Evolutionary conservation across 495 filamentous ascomycete species (phyloP), one percentile per base, ranked within the genome.

Genomic region (Aspergillus affinis): DNA sequence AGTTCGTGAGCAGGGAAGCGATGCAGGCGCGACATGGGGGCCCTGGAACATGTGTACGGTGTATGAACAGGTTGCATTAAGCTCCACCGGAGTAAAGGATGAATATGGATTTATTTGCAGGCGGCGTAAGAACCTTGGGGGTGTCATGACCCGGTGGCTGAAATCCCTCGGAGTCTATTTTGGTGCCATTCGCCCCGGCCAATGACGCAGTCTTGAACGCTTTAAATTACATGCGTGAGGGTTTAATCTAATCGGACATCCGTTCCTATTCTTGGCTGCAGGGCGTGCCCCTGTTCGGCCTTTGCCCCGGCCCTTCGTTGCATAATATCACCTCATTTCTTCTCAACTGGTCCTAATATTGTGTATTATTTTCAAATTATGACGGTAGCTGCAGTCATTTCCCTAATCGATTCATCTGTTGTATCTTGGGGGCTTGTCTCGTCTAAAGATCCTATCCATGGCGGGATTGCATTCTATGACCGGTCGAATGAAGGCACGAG

Each of bases 41-140:
- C 23, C 12, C 36, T 15, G 36, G 10, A 1, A 41, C 36, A 41
- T 13, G 36, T 41, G 36, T 41, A 30, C 29, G 21, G 36, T 41
- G 36, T 15, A 30, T 52, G 21, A 18, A 29, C 30, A 53, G 51
- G 29, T 53, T 36, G 21, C 36, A 36, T 53, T 36, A 27, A 53
- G 29, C 27, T 36, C 51, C 36, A 20, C 51, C 15, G 51, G 27
- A 26, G 49, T 6, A 29, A 5, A 29, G 26, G 21, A 32, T n/a
- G 26, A 32, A 6, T 2, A 52, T 52, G 36, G 36, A 10, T 15
- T 41, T 10, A 17, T 4, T 13, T 15, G 36, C 36, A 10, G 36
- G 13, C 36, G 36, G 36, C 36, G 36, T 41, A 17, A 41, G 36
- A 41, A 41, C 36, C 13, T 41, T 13, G 36, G 36, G 13, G 36